These are phyloP conservation scores for Trifolium pratense DNA, from an alignment of 306 rosid genomes.

Conservation along the genomic window DNA sequence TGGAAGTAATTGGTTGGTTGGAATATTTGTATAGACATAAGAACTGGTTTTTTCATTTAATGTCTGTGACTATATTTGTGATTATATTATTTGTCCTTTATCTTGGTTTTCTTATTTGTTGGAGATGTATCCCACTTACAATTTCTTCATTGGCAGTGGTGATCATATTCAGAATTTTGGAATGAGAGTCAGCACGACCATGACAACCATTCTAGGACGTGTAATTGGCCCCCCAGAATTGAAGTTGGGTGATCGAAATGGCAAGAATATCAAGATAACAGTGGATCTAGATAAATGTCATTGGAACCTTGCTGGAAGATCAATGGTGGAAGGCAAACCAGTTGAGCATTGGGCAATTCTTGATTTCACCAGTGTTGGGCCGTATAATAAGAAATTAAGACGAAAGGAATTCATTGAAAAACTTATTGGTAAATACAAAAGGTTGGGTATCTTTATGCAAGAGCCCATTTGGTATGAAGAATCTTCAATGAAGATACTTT, in stretches of 20 bases:
- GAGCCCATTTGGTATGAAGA: constrained; percentile 50
- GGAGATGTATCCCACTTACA: constrained; percentile 15
- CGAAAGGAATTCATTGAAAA: constrained; percentile 47
- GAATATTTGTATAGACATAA: constrained; percentile 12
- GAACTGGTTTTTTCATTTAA: constrained; percentile 7
- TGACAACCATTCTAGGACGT: constrained; percentile 67
- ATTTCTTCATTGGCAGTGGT: constrained; percentile 55
- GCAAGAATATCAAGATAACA: constrained; percentile 44
- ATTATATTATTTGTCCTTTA: constrained; percentile 15
- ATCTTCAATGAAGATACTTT: constrained; percentile 56
- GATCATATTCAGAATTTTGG: constrained; percentile 61
- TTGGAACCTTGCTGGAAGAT: constrained; percentile 71
- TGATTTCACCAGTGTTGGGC: constrained; percentile 52
- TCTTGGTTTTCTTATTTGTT: constrained; percentile 16
- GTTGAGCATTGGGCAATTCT: constrained; percentile 66
- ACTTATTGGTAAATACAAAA: constrained; percentile 53
- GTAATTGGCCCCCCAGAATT: constrained; percentile 73
- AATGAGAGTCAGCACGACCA: constrained; percentile 55
- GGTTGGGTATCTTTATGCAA: constrained; percentile 66
- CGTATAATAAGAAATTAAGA: constrained; percentile 31
- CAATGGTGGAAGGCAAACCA: constrained; percentile 64
- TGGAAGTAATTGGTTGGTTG: neutral
- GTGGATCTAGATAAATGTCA: constrained; percentile 69
- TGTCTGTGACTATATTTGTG: neutral
- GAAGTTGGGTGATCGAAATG: constrained; percentile 61